Base-by-base conservation (phyloP, 2,329 filamentous ascomycete species). In the Fusarium pseudoanthophilum region DNA sequence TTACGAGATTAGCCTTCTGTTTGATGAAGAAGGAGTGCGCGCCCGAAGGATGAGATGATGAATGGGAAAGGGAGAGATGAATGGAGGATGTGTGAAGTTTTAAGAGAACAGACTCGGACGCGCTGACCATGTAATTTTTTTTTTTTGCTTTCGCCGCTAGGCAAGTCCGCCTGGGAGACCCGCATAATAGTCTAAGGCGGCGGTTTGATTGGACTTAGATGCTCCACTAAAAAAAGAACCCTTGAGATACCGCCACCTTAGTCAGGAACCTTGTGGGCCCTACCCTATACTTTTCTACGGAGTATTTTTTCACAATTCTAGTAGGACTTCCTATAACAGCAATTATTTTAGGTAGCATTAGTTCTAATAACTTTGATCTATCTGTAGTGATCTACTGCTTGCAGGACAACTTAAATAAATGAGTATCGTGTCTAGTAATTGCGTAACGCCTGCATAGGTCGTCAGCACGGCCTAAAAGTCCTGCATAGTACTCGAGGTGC, bases 71-170 rank as follows among this genome's bases (percentile, higher is more conserved):
- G 56, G 42, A 51, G 55, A 57, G 67, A 72, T 73, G 68, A 64
- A 72, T 64, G 58, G 69, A 62, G 67, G 75, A 77, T 74, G 75
- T 73, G 67, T 75, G 72, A 79, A 77, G 57, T 70, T 79, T 73
- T 75, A 70, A 72, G 70, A 73, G 72, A 60, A 64, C 57, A 64
- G 60, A 64, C 65, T 67, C 55, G 62, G 66, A 73, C 75, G 73
- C 72, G 73, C 68, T 64, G 56, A 58, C 56, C 56, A 51, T 58
- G 42, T 74, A 69, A 69, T 74, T 70, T 74, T 56, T 75, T 69
- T 77, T 76, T 68, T 74, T 75, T 77, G 32, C 56, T 79, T n/a
- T 76, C 69, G 73, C 74, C 75, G 75, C 77, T 77, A 79, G 75
- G 75, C 73, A 74, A 64, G 74, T 67, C 76, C 76, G 75, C 61